Conservation (phyloP, 1,139 yeast species). For the Kodamaea derodonti region DNA sequence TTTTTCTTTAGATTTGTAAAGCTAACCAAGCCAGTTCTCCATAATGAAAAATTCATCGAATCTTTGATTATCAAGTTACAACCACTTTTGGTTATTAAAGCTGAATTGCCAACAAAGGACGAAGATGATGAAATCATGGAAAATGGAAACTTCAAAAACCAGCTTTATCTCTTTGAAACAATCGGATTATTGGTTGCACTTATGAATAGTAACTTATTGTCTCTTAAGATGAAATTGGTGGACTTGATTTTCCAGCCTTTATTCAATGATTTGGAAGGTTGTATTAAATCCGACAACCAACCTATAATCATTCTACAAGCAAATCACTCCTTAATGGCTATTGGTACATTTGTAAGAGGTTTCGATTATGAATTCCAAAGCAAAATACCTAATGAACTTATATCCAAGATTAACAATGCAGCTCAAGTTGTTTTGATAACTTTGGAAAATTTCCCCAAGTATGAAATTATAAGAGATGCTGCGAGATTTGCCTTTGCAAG, state of each 20-base stretch:
- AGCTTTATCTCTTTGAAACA: conserved; percentile 79
- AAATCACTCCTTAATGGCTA: conserved; percentile 83
- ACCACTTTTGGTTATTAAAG: conserved; percentile 57
- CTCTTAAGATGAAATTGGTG: conserved; percentile 43
- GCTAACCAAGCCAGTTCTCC: conserved; percentile 59
- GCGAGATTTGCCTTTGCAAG: conserved; percentile 85
- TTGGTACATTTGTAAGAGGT: conserved; percentile 88
- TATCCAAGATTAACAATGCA: conserved; percentile 61
- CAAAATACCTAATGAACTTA: conserved; percentile 28
- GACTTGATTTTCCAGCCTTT: conserved; percentile 75
- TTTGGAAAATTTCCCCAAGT: conserved; percentile 66
- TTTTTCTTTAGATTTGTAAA: conserved; percentile 80
- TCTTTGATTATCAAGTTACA: conserved; percentile 38
- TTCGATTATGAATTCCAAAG: conserved; percentile 45
- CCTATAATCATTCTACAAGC: conserved; percentile 60
- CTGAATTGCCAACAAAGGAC: conserved; percentile 48
- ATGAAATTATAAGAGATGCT: conserved; percentile 76
- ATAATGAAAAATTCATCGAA: conserved; percentile 36
- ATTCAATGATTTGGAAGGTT: conserved; percentile 66
- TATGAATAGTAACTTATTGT: conserved; percentile 29
- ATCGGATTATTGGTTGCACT: conserved; percentile 64
- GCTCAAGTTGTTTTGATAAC: conserved; percentile 84
- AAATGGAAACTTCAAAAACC: conserved; percentile 69
- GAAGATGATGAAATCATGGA: conserved; percentile 54
- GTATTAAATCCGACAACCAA: conserved; percentile 40